Evolutionary conservation across 2,329 filamentous ascomycete genomes (phyloP), one percentile per base, ranked within the genome.

Genomic region (Aspergillus spinulosporus): DNA sequence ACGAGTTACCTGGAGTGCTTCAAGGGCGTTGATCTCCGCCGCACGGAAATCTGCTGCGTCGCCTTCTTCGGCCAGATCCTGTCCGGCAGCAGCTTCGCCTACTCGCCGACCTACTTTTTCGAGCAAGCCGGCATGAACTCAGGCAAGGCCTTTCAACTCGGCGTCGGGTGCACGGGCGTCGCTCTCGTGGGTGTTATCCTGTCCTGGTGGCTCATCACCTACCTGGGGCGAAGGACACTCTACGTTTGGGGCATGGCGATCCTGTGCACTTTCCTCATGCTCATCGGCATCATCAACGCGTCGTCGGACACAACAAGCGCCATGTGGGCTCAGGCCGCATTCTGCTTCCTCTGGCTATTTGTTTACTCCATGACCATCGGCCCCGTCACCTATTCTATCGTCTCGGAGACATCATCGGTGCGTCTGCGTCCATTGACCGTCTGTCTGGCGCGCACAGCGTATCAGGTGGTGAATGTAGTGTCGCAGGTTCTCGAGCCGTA

Each of bases 71-170:
- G 68, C 12, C 70, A 72, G 59, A 72, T 85, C 62, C 72, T 86
- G n/a, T 81, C 82, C 3, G 84, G 84, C 59, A 86, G 85, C 62
- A 74, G 85, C 46, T 84, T 86, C 57, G 83, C 84, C 64, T 85
- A 85, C 62, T 84, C 86, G 66, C 82, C 84, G 15, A 80, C 82
- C 34, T 86, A 80, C 66, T 86, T 86, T 70, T 87, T 86, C 64
- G 67, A 75, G 58, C 63, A 52, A 67, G 62, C 62, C 8, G 6
- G 9, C 12, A 21, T 21, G 21, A 21, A 21, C 21, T 21, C 21
- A 21, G 21, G 21, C 21, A 21, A 21, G 21, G 21, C 21, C 21
- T 14, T 12, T 14, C 7, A n/a, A 8, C 5, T 44, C 5, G 9
- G 31, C 15, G 51, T 50, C 40, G 42, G 44, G 34, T 36, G 59